These are phyloP conservation scores for Penstemon eatonii DNA, from an alignment of 257 asterid genomes.

Conservation along the genomic window DNA sequence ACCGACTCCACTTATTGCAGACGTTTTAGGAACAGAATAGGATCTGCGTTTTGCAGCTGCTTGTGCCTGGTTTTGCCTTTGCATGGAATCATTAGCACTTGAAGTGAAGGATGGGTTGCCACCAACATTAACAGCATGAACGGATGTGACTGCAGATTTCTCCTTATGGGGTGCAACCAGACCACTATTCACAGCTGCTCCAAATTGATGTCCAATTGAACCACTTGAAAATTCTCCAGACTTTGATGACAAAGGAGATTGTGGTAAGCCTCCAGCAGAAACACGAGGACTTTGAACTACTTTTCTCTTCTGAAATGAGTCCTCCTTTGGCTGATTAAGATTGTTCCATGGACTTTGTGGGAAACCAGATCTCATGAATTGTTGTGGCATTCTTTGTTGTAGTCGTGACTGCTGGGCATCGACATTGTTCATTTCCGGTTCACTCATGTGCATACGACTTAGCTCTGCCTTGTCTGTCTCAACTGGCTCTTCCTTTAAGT, in stretches of 20 bases:
- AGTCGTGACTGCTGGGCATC: conserved; percentile 64
- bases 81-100: conserved; percentile 73
- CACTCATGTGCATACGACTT: conserved; percentile 53
- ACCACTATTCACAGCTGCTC: conserved; percentile 71
- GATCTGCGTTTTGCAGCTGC: conserved; percentile 74
- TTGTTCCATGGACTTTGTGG: conserved; percentile 79
- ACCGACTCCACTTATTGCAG: conserved; percentile 77
- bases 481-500: conserved; percentile 85
- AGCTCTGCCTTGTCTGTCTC: conserved; percentile 65
- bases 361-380: conserved; percentile 59
- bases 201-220: conserved; percentile 85
- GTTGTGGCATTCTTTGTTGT: conserved; percentile 76
- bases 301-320: conserved; percentile 73
- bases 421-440: conserved; percentile 53
- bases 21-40: conserved; percentile 73
- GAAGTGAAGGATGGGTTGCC: conserved; percentile 63
- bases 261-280: conserved; percentile 91
- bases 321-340: conserved; percentile 76
- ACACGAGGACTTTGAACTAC: conserved; percentile 85
- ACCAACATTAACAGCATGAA: conserved; percentile 57
- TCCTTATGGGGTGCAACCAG: conserved; percentile 69
- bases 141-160: conserved; percentile 67
- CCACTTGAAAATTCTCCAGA: conserved; percentile 96
- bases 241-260: conserved; percentile 93
- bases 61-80: conserved; percentile 77